A percentile compares a stretch with the other conserved stretches of the same genome.
phyloP scores from a whole-genome alignment of 495 filamentous ascomycete species.

The Penicillium psychrofluorescens region DNA sequence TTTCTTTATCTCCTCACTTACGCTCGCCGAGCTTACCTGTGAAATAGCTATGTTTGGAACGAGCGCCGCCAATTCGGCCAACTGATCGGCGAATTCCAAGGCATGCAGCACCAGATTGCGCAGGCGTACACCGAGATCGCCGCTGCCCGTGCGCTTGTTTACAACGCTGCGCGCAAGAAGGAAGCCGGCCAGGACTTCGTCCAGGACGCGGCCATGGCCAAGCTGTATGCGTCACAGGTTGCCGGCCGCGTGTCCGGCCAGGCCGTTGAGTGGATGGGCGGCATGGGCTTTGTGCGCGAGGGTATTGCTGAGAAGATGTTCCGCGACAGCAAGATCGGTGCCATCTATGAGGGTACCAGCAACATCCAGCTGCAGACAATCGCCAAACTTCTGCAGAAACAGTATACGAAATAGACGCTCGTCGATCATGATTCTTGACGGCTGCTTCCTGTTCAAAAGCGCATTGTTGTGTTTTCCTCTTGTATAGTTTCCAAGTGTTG shows the following conservation, averaged over 20 bases:
- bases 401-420: conserved; percentile 52
- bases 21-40: background rate
- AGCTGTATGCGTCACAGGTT: conserved; percentile 90
- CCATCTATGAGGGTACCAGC: conserved; percentile 95
- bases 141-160: conserved; percentile 86
- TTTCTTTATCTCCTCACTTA: background rate
- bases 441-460: background rate
- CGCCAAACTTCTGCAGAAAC: conserved; percentile 84
- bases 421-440: background rate
- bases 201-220: conserved; percentile 94
- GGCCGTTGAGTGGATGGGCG: conserved; percentile 98
- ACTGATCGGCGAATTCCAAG: conserved; percentile 91
- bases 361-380: conserved; percentile 87
- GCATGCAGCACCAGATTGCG: conserved; percentile 98
- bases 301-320: conserved; percentile 98
- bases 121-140: conserved; percentile 92
- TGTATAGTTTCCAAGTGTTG: too few species aligned
- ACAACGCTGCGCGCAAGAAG: conserved; percentile 96
- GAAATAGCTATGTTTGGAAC: conserved; percentile 76
- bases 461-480: background rate
- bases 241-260: conserved; percentile 78
- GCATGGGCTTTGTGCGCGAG: conserved; percentile 94
- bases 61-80: conserved; percentile 96
- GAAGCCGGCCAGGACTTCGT: conserved; percentile 95
- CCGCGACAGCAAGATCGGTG: conserved; percentile 96